phyloP scores from a whole-genome alignment of 192 early-diverging fungal species.

The Chytriomyces sp. region DNA sequence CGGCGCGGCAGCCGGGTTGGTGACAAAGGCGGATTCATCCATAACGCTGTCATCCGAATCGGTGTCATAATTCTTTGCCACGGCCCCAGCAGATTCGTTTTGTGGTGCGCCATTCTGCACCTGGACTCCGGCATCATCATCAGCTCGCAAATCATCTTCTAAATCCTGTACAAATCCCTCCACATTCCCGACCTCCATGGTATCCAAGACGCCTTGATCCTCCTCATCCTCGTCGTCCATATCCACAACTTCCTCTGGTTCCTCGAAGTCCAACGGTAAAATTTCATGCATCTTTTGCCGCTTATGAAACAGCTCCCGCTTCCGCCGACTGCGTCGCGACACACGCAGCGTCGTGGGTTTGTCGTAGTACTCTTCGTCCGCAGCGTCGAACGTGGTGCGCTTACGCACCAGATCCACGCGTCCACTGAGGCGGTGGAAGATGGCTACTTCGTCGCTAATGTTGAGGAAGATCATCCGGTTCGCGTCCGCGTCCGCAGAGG shows the following conservation, averaged over 20 bases:
- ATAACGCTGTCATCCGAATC: not conserved
- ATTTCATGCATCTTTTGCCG: conserved; percentile 4
- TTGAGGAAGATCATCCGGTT: conserved; percentile 17
- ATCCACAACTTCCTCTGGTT: conserved; percentile 7
- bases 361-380: not conserved
- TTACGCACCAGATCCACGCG: conserved; percentile 17
- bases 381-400: not conserved
- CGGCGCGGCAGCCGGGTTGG: not conserved
- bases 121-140: not conserved
- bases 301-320: not conserved
- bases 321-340: not conserved
- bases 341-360: conserved; percentile 2
- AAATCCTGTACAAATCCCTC: not conserved
- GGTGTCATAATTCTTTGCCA: too few species aligned
- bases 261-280: conserved; percentile 1
- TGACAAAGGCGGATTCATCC: not conserved
- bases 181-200: not conserved
- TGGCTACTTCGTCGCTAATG: conserved; percentile 24
- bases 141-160: not conserved
- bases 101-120: not conserved
- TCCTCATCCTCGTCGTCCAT: conserved; percentile 8
- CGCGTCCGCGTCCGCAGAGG: not conserved
- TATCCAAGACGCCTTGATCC: not conserved
- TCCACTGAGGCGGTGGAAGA: conserved; percentile 10
- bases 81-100: not conserved